Evolutionary conservation across 306 rosid genomes (phyloP).

Genomic region (Arachis stenosperma): DNA sequence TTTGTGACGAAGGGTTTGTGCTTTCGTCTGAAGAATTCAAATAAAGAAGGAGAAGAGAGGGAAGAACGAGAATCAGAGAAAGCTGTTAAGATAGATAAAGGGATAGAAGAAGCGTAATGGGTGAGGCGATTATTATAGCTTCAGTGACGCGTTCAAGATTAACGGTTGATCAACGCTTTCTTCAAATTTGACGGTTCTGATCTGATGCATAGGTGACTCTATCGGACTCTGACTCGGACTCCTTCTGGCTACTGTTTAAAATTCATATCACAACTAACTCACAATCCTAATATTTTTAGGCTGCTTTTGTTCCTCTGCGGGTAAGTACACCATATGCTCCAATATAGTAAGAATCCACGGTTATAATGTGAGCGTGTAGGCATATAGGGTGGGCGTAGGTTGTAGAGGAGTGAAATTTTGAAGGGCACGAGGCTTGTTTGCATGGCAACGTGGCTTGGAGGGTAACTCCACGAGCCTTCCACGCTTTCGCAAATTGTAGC

Average conservation of each 20-base stretch:
- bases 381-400: neutral
- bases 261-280: neutral
- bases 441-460: conserved; percentile 40
- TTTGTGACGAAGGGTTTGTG: neutral
- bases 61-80: conserved; percentile 16
- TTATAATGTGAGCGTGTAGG: neutral
- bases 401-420: neutral
- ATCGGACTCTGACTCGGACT: conserved; percentile 16
- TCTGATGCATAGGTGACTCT: neutral
- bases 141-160: conserved; percentile 38
- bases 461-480: conserved; percentile 44
- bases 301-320: neutral
- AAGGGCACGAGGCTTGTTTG: conserved; percentile 41
- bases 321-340: neutral
- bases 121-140: neutral
- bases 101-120: neutral
- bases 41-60: too few species aligned
- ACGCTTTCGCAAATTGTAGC: conserved; percentile 23
- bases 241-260: neutral
- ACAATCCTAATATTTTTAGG: conserved; percentile 12
- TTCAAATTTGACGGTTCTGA: neutral
- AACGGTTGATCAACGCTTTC: conserved; percentile 12
- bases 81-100: neutral
- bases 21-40: neutral
- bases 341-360: neutral